These are phyloP conservation scores for Plenodomus lindquistii DNA, from an alignment of 2,329 filamentous ascomycete species.

Conservation along the genomic window DNA sequence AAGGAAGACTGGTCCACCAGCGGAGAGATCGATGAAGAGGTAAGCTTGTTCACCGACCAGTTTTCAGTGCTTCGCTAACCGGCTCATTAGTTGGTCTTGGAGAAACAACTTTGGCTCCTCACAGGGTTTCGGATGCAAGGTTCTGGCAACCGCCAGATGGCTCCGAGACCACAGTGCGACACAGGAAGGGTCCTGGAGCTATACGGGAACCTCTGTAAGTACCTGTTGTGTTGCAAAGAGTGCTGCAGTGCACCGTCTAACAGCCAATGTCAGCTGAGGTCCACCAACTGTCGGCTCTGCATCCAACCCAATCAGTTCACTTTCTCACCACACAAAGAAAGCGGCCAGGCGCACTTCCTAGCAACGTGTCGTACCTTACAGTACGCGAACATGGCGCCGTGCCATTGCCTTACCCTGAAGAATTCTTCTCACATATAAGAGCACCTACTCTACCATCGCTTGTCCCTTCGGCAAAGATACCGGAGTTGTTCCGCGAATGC, in stretches of 20 bases:
- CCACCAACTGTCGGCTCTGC: slow-evolving; percentile 51
- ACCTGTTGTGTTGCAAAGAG: slow-evolving; percentile 12
- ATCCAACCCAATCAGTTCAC: slow-evolving; percentile 42
- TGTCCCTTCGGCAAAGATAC: slow-evolving; percentile 61
- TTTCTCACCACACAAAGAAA: slow-evolving; percentile 42
- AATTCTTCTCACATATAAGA: slow-evolving; percentile 44
- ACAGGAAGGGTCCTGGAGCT: slow-evolving; percentile 44
- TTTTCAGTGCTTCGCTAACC: slow-evolving; percentile 2
- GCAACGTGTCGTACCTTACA: slow-evolving; percentile 35
- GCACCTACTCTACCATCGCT: slow-evolving; percentile 59
- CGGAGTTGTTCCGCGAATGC: slow-evolving; percentile 60
- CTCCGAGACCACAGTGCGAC: slow-evolving; percentile 31
- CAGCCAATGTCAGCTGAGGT: slow-evolving; percentile 44
- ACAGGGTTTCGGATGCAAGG: slow-evolving; percentile 55
- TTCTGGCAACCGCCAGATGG: slow-evolving; percentile 24
- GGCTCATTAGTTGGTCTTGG: slow-evolving; percentile 46
- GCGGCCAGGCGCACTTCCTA: slow-evolving; percentile 37
- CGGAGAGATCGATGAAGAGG: slow-evolving; percentile 51
- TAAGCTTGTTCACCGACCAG: slow-evolving; percentile 19
- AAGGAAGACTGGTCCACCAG: slow-evolving; percentile 53
- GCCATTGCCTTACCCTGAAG: slow-evolving; percentile 53
- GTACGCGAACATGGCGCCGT: slow-evolving; percentile 47
- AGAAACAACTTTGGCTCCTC: slow-evolving; percentile 66
- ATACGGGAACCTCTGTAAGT: slow-evolving; percentile 47
- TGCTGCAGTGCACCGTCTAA: slow-evolving; percentile 32